Evolutionary conservation across 2,329 filamentous ascomycete species (phyloP), one percentile per base, ranked within the genome.

Genomic region (Fusarium udum): DNA sequence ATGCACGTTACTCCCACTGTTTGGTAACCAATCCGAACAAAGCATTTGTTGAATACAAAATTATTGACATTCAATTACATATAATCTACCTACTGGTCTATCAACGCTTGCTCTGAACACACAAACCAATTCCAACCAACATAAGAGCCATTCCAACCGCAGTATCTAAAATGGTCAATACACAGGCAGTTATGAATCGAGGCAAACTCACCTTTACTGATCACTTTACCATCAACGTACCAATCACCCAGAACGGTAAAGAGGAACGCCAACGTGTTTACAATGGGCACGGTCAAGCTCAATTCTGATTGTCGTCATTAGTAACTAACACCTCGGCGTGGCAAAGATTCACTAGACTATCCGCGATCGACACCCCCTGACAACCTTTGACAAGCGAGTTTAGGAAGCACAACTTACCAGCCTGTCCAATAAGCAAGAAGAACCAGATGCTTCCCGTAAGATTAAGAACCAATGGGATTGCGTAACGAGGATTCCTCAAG

Each of bases 371-470:
- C 71, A 65, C 61, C 46, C 56, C 68, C 58, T 51, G 42, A 48
- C 42, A 40, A 45, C 40, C 46, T 49, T 55, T 69, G 51, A 65
- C 64, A 58, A 46, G 63, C 37, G 37, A 51, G 43, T 66, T 52
- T 22, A 61, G 32, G 45, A 66, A 74, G 53, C 26, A 51, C 51
- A 62, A 58, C 92, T 77, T 83, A 97, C 95, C 95, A 78, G 95
- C 95, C 81, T 96, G 90, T 12, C 95, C 95, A 83, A 98, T 95
- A 73, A 98, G 85, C 75, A 98, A 83, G 78, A 98, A 98, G 83
- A 98, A 98, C 95, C 95, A 98, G 62, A 98, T 88, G 79, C 94
- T 97, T 36, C 95, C 95, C 6, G 95, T 97, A 60, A 98, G 84
- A 80, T 98, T 98, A 66, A 97, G 83, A 59, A 97, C 83, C 75